Evolutionary conservation across 2,329 filamentous ascomycete species (phyloP).

Genomic region (Dissoconium aciculare): DNA sequence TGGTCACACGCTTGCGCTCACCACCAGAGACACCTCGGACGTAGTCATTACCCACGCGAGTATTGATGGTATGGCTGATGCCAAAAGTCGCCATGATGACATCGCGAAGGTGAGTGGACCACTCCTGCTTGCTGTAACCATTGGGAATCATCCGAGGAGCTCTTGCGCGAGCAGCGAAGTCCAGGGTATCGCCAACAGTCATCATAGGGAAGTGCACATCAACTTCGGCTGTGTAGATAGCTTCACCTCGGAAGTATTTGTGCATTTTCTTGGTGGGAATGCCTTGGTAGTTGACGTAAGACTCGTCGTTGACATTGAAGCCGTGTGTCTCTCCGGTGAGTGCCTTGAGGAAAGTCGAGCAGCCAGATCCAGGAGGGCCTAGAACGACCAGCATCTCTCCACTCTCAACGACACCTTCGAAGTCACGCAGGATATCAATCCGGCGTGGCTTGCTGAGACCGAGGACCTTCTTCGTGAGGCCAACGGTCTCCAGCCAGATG

Average conservation of each 20-base stretch:
- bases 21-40: slow-evolving; percentile 60
- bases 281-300: slow-evolving; percentile 73
- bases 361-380: slow-evolving; percentile 54
- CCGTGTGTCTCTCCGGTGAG: slow-evolving; percentile 72
- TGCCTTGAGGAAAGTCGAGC: slow-evolving; percentile 73
- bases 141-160: slow-evolving; percentile 47
- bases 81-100: slow-evolving; percentile 64
- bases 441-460: slow-evolving; percentile 19
- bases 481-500: slow-evolving; percentile 29
- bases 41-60: slow-evolving; percentile 59
- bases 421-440: slow-evolving; percentile 49
- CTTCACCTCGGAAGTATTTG: slow-evolving; percentile 63
- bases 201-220: slow-evolving; percentile 70
- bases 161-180: slow-evolving; percentile 58
- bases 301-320: slow-evolving; percentile 53
- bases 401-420: slow-evolving; percentile 52
- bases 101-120: slow-evolving; percentile 50
- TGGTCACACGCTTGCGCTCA: slow-evolving; percentile 65
- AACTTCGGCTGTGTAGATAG: slow-evolving; percentile 73
- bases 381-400: slow-evolving; percentile 66
- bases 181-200: slow-evolving; percentile 63
- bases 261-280: slow-evolving; percentile 61
- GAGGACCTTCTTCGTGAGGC: slow-evolving; percentile 23
- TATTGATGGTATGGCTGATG: slow-evolving; percentile 58
- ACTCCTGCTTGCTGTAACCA: slow-evolving; percentile 40